Evolutionary conservation across 345 rosid genomes (phyloP).

Genomic region (Mercurialis annua): DNA sequence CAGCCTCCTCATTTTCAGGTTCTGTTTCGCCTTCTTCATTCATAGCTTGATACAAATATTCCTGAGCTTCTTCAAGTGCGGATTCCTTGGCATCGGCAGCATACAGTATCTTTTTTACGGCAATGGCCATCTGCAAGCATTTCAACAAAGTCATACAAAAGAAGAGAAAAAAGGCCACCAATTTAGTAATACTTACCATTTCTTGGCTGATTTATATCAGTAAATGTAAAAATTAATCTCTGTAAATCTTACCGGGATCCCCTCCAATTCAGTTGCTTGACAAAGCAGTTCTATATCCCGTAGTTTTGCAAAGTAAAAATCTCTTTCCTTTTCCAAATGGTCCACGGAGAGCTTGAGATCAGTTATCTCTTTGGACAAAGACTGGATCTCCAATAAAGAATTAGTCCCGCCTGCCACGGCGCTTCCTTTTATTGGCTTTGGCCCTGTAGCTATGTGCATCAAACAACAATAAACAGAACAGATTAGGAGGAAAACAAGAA

Average conservation of each 20-base stretch:
- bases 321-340: conserved; percentile 82
- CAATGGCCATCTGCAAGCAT: conserved; percentile 61
- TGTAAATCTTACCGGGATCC: conserved; percentile 53
- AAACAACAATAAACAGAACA: conserved; percentile 2
- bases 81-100: conserved; percentile 81
- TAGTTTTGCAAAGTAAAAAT: conserved; percentile 84
- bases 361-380: conserved; percentile 74
- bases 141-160: not conserved
- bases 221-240: not conserved
- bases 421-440: conserved; percentile 51
- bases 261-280: conserved; percentile 66
- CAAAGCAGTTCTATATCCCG: conserved; percentile 84
- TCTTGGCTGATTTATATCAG: not conserved
- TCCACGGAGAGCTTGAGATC: conserved; percentile 76
- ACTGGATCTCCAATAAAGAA: conserved; percentile 49
- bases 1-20: conserved; percentile 30
- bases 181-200: not conserved
- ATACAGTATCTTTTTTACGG: conserved; percentile 80
- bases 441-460: conserved; percentile 36
- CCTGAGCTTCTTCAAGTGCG: conserved; percentile 81
- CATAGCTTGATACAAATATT: conserved; percentile 41
- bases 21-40: conserved; percentile 37
- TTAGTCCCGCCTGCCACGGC: conserved; percentile 36
- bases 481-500: not conserved
- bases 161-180: not conserved